phyloP scores from a whole-genome alignment of 176 grass and related monocot species.

The Areca catechu region DNA sequence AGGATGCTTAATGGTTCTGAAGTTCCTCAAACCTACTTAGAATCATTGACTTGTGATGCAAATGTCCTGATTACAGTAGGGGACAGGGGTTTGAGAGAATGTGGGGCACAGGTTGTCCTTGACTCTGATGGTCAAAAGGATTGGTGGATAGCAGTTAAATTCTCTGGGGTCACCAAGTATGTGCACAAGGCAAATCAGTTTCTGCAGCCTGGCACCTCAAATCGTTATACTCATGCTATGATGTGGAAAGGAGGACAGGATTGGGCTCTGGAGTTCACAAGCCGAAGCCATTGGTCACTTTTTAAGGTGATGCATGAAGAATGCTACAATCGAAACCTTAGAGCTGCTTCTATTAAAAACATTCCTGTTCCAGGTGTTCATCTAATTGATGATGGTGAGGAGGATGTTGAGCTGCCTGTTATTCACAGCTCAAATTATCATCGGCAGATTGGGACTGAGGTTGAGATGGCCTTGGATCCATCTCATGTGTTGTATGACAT shows the following conservation, averaged over 20 bases:
- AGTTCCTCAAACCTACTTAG: slow-evolving; percentile 28
- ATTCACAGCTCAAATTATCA: slow-evolving; percentile 46
- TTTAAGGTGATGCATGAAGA: slow-evolving; percentile 96
- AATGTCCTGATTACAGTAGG: slow-evolving; percentile 72
- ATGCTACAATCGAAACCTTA: slow-evolving; percentile 73
- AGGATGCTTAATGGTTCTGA: slow-evolving; percentile 36
- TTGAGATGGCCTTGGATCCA: slow-evolving; percentile 78
- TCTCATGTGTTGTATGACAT: slow-evolving; percentile 84
- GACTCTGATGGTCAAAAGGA: slow-evolving; percentile 58
- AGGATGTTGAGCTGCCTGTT: slow-evolving; percentile 27
- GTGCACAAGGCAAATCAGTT: slow-evolving; percentile 61
- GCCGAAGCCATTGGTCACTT: slow-evolving; percentile 74
- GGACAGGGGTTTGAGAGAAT: slow-evolving; percentile 83
- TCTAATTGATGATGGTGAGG: slow-evolving; percentile 32
- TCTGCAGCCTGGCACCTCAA: slow-evolving; percentile 83
- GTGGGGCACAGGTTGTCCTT: slow-evolving; percentile 53
- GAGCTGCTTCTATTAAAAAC: slow-evolving; percentile 82
- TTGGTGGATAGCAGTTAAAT: slow-evolving; percentile 53
- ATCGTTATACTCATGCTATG: slow-evolving; percentile 96
- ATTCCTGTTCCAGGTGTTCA: slow-evolving; percentile 88
- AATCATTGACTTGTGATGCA: slow-evolving; percentile 61
- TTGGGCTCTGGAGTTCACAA: slow-evolving; percentile 85
- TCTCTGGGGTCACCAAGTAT: slow-evolving; percentile 65
- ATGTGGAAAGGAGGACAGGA: slow-evolving; percentile 89
- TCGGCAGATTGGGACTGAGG: slow-evolving; percentile 51